Evolutionary conservation across 805 yeast genomes (phyloP).

Genomic region (Yarrowia divulgata): DNA sequence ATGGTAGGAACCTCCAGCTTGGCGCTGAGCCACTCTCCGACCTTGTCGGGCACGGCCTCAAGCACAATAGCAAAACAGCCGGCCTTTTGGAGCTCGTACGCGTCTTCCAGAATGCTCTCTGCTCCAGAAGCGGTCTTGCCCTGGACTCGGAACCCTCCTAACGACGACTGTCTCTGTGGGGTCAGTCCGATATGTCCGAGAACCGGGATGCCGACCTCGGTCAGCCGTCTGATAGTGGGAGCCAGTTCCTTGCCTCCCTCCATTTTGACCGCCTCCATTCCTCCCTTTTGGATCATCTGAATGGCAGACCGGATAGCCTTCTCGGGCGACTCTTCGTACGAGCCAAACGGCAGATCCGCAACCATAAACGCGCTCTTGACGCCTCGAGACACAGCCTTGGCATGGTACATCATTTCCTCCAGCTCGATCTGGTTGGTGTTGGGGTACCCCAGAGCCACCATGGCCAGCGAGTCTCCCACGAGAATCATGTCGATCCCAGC

Average conservation of each 20-base stretch:
- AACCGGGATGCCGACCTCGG: conserved; percentile 81
- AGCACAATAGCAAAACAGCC: conserved; percentile 80
- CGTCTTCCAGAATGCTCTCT: conserved; percentile 65
- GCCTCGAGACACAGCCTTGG: conserved; percentile 78
- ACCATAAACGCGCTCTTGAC: conserved; percentile 68
- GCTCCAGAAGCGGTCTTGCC: conserved; percentile 68
- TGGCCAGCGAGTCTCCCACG: conserved; percentile 92
- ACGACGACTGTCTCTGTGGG: conserved; percentile 80
- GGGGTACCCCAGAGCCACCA: conserved; percentile 84
- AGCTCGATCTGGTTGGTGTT: conserved; percentile 72
- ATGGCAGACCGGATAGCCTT: conserved; percentile 70
- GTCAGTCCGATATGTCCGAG: conserved; percentile 92
- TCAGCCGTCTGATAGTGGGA: conserved; percentile 61
- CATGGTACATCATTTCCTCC: conserved; percentile 78
- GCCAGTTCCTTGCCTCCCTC: conserved; percentile 78
- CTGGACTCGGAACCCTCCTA: conserved; percentile 90
- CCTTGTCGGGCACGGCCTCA: conserved; percentile 83
- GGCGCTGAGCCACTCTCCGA: conserved; percentile 70
- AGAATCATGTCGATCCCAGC: conserved; percentile 73
- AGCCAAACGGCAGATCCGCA: conserved; percentile 90
- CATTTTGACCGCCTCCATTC: conserved; percentile 76
- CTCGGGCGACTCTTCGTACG: conserved; percentile 69
- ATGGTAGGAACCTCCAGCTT: conserved; percentile 76
- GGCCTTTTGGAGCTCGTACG: conserved; percentile 69
- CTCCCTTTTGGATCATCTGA: conserved; percentile 59